Conservation (phyloP, 345 rosid species). For the Pistacia integerrima region DNA sequence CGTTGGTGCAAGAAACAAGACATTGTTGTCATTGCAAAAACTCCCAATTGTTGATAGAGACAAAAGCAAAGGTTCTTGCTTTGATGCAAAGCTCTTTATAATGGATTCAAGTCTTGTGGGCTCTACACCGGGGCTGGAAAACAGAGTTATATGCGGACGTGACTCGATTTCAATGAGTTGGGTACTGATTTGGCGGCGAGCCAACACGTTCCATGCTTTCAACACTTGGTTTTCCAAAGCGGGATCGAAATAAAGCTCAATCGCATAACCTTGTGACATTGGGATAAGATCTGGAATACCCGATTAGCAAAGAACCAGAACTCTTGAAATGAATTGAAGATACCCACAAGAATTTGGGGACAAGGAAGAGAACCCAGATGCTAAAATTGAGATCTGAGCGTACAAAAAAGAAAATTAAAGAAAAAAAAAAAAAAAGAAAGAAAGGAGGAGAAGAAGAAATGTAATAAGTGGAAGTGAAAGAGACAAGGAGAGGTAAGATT, state of each 20-base stretch:
- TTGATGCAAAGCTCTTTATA: constrained; percentile 58
- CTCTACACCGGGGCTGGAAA: constrained; percentile 57
- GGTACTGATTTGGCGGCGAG: constrained; percentile 96
- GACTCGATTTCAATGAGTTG: constrained; percentile 93
- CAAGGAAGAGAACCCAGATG: constrained; percentile 3
- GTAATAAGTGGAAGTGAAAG: not conserved
- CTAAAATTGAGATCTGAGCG: constrained; percentile 10
- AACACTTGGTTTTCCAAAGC: constrained; percentile 95
- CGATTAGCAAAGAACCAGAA: not conserved
- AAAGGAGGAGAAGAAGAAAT: too few relatives aligned
- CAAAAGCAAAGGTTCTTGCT: constrained; percentile 70
- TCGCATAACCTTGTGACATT: constrained; percentile 81
- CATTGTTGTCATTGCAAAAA: constrained; percentile 63
- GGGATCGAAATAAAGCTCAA: constrained; percentile 97
- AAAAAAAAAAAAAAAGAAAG: not conserved
- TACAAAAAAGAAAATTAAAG: not conserved
- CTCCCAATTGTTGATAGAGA: constrained; percentile 74
- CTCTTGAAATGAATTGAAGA: not conserved
- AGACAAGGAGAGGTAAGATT: not conserved
- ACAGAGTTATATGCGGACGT: constrained; percentile 90
- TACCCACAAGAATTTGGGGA: not conserved
- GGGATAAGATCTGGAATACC: constrained; percentile 13
- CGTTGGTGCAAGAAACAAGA: constrained; percentile 74
- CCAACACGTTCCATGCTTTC: constrained; percentile 98
- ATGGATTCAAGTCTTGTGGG: constrained; percentile 72